A percentile compares a stretch with the other conserved stretches of the same genome.
Conservation (phyloP, 2,329 filamentous ascomycete species). For the Fusarium piperis region DNA sequence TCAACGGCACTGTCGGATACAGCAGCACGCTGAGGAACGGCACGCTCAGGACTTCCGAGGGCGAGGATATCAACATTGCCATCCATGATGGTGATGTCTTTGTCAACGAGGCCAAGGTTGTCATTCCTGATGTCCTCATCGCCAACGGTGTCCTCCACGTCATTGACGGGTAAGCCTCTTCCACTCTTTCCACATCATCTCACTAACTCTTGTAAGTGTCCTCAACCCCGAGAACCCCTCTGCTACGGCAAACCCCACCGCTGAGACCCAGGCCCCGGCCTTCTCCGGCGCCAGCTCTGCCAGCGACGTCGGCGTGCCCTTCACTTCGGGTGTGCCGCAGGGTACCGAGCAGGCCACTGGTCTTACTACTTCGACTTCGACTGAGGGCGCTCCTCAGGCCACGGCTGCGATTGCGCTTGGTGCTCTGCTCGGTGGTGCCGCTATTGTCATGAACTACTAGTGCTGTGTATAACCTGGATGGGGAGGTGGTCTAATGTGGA, state of each 20-base stretch:
- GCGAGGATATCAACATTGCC: slow-evolving; percentile 54
- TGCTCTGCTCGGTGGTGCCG: slow-evolving; percentile 38
- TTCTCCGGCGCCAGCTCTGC: slow-evolving; percentile 63
- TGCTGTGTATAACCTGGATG: background rate
- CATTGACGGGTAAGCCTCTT: slow-evolving; percentile 61
- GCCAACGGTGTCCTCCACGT: slow-evolving; percentile 68
- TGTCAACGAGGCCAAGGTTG: slow-evolving; percentile 54
- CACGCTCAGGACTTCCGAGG: slow-evolving; percentile 33
- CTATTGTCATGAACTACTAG: slow-evolving; percentile 32
- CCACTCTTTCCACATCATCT: background rate
- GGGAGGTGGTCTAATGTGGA: background rate
- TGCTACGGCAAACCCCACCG: slow-evolving; percentile 47
- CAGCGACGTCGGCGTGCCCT: slow-evolving; percentile 56
- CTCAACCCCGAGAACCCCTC: slow-evolving; percentile 52
- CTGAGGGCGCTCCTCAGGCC: slow-evolving; percentile 32
- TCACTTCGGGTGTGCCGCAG: slow-evolving; percentile 60
- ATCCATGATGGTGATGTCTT: slow-evolving; percentile 52
- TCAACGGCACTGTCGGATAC: slow-evolving; percentile 59
- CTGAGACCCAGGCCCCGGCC: slow-evolving; percentile 56
- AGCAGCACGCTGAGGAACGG: slow-evolving; percentile 41
- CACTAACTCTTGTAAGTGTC: slow-evolving; percentile 55
- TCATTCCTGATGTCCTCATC: slow-evolving; percentile 59
- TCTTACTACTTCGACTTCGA: slow-evolving; percentile 24
- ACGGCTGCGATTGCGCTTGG: slow-evolving; percentile 40
- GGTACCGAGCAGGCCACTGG: slow-evolving; percentile 25